These are phyloP conservation scores for Xylaria castorea DNA, from an alignment of 495 filamentous ascomycete species.

Conservation along the genomic window DNA sequence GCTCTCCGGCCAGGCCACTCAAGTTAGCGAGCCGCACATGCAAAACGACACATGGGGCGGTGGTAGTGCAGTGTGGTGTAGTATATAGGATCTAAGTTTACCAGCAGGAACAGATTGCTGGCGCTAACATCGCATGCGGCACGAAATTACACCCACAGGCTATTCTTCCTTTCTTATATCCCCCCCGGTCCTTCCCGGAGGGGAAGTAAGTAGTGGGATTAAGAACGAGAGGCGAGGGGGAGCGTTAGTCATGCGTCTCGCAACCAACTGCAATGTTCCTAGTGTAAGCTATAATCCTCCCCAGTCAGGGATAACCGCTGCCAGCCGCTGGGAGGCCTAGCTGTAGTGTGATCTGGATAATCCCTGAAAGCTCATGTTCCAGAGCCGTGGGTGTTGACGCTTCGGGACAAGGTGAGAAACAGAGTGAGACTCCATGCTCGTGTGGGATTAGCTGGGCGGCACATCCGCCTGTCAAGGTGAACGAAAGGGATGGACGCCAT, in stretches of 20 bases:
- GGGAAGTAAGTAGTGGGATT: background rate
- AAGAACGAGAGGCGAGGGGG: slow-evolving; percentile 2
- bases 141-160: slow-evolving; percentile 17
- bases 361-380: slow-evolving; percentile 1
- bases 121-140: slow-evolving; percentile 15
- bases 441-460: slow-evolving; percentile 21
- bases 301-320: slow-evolving; percentile 1
- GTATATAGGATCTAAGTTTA: slow-evolving; percentile 10
- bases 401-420: slow-evolving; percentile 15
- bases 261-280: slow-evolving; percentile 1
- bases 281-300: background rate
- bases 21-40: background rate
- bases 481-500: slow-evolving; percentile 7
- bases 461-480: slow-evolving; percentile 17
- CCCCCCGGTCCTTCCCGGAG: background rate
- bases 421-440: background rate
- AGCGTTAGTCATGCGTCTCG: background rate
- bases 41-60: slow-evolving; percentile 15
- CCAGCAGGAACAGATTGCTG: slow-evolving; percentile 10
- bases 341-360: background rate
- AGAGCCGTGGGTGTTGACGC: slow-evolving; percentile 18
- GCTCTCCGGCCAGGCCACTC: slow-evolving; percentile 15
- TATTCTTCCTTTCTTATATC: background rate
- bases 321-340: slow-evolving; percentile 16
- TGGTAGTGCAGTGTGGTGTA: slow-evolving; percentile 8